These are phyloP conservation scores for Rhodotorula taiwanensis DNA, from an alignment of 768 basidiomycete species.

Conservation along the genomic window DNA sequence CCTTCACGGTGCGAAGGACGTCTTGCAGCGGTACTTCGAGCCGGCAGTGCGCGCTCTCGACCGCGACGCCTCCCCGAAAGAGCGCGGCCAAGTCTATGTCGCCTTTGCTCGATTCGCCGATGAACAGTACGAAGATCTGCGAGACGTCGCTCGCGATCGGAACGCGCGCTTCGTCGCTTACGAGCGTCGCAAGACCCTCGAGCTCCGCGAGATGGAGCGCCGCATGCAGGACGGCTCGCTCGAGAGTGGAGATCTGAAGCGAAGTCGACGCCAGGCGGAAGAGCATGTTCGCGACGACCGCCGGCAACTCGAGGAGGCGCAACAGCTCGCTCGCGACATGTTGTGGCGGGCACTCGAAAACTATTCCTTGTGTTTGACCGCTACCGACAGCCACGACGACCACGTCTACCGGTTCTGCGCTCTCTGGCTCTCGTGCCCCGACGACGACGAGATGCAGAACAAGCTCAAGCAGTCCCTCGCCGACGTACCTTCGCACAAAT, in stretches of 20 bases:
- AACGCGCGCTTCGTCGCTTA: constrained; percentile 63
- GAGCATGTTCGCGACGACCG: constrained; percentile 55
- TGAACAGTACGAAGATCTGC: constrained; percentile 66
- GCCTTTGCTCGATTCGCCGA: constrained; percentile 87
- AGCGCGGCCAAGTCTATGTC: constrained; percentile 54
- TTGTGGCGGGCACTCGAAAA: constrained; percentile 70
- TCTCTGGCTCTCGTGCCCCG: constrained; percentile 82
- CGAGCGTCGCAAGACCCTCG: constrained; percentile 62
- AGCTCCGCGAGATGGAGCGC: constrained; percentile 52
- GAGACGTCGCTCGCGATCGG: constrained; percentile 57
- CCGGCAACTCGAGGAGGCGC: constrained; percentile 48
- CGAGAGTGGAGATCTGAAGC: constrained; percentile 41
- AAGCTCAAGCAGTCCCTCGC: constrained; percentile 45
- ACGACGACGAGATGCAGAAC: constrained; percentile 51
- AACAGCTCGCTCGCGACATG: constrained; percentile 54
- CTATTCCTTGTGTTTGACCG: constrained; percentile 69
- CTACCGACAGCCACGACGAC: constrained; percentile 67
- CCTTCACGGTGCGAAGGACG: constrained; percentile 66
- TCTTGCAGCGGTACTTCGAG: constrained; percentile 64
- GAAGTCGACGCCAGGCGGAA: constrained; percentile 49
- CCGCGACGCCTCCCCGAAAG: constrained; percentile 20
- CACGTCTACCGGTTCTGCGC: constrained; percentile 77
- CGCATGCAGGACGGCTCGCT: constrained; percentile 32
- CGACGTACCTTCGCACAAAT: constrained; percentile 75
- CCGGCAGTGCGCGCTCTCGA: constrained; percentile 51